Conservation (phyloP, 257 asterid genomes). For the Solanum pennellii region DNA sequence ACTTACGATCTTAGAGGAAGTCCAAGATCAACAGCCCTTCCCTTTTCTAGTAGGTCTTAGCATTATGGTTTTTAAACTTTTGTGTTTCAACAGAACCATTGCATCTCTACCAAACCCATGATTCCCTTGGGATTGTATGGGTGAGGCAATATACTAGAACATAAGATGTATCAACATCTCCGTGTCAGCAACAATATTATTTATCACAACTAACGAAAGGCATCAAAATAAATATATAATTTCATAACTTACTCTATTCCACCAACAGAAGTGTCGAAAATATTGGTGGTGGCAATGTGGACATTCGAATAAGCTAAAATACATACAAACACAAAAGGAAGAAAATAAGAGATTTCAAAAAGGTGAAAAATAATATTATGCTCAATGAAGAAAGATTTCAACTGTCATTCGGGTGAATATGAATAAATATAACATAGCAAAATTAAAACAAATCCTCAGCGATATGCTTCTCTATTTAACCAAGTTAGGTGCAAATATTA, state of each 20-base stretch:
- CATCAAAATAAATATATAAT: neutral
- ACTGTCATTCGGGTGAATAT: neutral
- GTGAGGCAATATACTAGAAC: slow-evolving; percentile 57
- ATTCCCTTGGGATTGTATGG: slow-evolving; percentile 56
- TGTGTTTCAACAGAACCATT: slow-evolving; percentile 75
- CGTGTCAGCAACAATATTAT: slow-evolving; percentile 1
- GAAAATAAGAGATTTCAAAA: neutral
- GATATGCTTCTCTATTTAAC: no score
- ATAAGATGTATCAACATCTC: neutral
- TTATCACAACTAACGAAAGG: neutral
- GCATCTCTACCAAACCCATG: slow-evolving; percentile 48
- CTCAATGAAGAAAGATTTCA: neutral
- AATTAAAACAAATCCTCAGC: no score
- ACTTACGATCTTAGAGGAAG: slow-evolving; percentile 85
- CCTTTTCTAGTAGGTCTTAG: slow-evolving; percentile 87
- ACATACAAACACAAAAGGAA: neutral
- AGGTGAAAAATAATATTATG: neutral
- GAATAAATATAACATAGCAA: no score
- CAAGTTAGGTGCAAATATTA: no score
- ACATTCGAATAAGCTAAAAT: neutral
- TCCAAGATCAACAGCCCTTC: slow-evolving; percentile 94
- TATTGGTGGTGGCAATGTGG: slow-evolving; percentile 38
- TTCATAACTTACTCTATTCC: slow-evolving; percentile 65
- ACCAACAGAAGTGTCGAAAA: slow-evolving; percentile 91
- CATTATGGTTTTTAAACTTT: slow-evolving; percentile 59